phyloP scores from a whole-genome alignment of 2,329 filamentous ascomycete species.

The Monosporascus ibericus region DNA sequence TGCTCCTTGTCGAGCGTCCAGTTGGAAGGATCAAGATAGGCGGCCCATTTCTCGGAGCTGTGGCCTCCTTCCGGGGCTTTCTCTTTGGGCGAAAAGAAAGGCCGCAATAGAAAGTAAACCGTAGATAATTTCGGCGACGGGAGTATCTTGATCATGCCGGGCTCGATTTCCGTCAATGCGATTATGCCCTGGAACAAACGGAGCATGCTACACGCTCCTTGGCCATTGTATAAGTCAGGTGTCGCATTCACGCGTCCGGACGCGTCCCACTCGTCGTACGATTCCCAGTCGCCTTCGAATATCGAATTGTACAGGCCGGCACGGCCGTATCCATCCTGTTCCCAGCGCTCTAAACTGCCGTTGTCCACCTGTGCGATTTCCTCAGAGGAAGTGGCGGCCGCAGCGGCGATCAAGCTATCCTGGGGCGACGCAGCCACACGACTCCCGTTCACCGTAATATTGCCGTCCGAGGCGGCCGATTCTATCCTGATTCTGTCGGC shows the following conservation, averaged over 20 bases:
- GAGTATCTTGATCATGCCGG: slow-evolving; percentile 40
- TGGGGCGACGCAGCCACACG: slow-evolving; percentile 20
- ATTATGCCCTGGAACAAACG: slow-evolving; percentile 54
- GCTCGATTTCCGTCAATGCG: slow-evolving; percentile 45
- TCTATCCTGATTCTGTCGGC: slow-evolving; percentile 65
- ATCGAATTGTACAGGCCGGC: slow-evolving; percentile 49
- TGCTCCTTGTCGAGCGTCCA: slow-evolving; percentile 41
- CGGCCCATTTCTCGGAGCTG: slow-evolving; percentile 35
- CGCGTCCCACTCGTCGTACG: slow-evolving; percentile 51
- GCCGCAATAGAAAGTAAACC: slow-evolving; percentile 42
- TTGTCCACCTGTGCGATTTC: slow-evolving; percentile 65
- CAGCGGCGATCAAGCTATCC: slow-evolving; percentile 23
- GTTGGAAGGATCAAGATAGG: slow-evolving; percentile 38
- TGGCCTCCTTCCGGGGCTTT: slow-evolving; percentile 30
- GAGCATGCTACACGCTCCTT: slow-evolving; percentile 51
- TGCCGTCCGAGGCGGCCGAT: slow-evolving; percentile 38
- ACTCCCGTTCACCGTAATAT: slow-evolving; percentile 23
- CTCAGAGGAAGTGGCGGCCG: slow-evolving; percentile 34
- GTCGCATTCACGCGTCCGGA: slow-evolving; percentile 47
- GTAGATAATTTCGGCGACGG: slow-evolving; percentile 43
- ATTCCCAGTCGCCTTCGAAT: slow-evolving; percentile 49
- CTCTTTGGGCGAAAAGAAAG: slow-evolving; percentile 44
- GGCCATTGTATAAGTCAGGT: slow-evolving; percentile 51
- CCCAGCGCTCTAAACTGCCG: slow-evolving; percentile 67
- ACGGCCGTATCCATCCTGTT: slow-evolving; percentile 59